Conservation (phyloP, 2,329 filamentous ascomycete species). For the Trichoderma sp. region DNA sequence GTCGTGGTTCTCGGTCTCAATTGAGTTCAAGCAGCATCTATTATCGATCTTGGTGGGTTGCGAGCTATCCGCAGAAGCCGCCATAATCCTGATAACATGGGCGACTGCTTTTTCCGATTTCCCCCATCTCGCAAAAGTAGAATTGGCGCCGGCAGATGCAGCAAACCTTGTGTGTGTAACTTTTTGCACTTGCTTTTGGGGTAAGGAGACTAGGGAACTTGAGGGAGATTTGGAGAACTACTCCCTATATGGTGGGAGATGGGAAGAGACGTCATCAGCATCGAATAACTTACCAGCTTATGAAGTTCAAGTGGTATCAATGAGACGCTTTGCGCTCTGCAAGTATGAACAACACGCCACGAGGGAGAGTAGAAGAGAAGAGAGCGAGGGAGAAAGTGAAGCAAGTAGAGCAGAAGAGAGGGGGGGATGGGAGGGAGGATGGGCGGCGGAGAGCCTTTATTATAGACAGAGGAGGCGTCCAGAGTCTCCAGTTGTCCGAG, state of each 20-base stretch:
- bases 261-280: conserved; percentile 8
- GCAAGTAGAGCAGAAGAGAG: conserved; percentile 19
- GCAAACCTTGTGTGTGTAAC: not conserved
- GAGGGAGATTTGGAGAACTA: not conserved
- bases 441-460: conserved; percentile 26
- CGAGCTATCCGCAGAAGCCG: conserved; percentile 15
- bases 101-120: conserved; percentile 6
- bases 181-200: conserved; percentile 23
- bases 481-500: conserved; percentile 3
- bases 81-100: conserved; percentile 13
- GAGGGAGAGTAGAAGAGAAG: conserved; percentile 24
- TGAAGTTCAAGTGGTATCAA: conserved; percentile 23
- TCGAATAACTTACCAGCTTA: conserved; percentile 23
- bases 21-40: conserved; percentile 14
- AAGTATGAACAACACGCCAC: conserved; percentile 15
- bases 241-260: not conserved
- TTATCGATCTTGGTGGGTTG: conserved; percentile 3
- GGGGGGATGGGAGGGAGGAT: conserved; percentile 25
- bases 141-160: conserved; percentile 19
- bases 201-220: not conserved
- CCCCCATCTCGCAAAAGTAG: conserved; percentile 7
- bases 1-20: conserved; percentile 6
- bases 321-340: conserved; percentile 20
- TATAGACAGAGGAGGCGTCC: conserved; percentile 22
- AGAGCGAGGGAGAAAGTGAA: conserved; percentile 31